Conservation (phyloP, 305 asterid genomes). For the Fraxinus nigra region DNA sequence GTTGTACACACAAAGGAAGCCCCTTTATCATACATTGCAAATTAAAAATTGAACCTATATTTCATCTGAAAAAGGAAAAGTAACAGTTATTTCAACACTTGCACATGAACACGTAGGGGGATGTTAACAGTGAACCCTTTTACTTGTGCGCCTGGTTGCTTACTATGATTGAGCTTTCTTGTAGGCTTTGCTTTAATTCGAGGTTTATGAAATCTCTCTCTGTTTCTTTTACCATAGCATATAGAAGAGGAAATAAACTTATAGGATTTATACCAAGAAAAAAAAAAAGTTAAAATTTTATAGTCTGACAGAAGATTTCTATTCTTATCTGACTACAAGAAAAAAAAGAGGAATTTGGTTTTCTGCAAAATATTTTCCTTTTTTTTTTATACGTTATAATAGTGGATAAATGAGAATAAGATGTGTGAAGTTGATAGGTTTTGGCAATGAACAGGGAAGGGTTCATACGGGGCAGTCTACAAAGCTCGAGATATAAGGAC, state of each 20-base stretch:
- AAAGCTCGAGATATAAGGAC: slow-evolving; percentile 93
- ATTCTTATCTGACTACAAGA: background rate
- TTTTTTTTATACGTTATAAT: slow-evolving; percentile 1
- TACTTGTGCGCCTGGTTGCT: background rate
- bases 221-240: background rate
- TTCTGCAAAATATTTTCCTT: background rate
- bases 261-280: background rate
- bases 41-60: slow-evolving; percentile 6
- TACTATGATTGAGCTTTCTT: background rate
- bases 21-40: background rate
- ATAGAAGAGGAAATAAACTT: background rate
- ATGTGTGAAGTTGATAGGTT: slow-evolving; percentile 20
- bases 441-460: slow-evolving; percentile 67
- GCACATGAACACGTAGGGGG: background rate
- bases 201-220: background rate
- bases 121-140: background rate
- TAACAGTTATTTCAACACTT: background rate
- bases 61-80: slow-evolving; percentile 8
- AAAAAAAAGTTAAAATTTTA: background rate
- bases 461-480: slow-evolving; percentile 93
- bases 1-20: background rate
- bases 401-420: slow-evolving; percentile 18
- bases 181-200: background rate
- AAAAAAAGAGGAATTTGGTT: background rate
- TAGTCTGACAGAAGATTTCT: background rate